Base-by-base conservation (phyloP, 2,329 filamentous ascomycete species). In the Mycocentrospora acerina region DNA sequence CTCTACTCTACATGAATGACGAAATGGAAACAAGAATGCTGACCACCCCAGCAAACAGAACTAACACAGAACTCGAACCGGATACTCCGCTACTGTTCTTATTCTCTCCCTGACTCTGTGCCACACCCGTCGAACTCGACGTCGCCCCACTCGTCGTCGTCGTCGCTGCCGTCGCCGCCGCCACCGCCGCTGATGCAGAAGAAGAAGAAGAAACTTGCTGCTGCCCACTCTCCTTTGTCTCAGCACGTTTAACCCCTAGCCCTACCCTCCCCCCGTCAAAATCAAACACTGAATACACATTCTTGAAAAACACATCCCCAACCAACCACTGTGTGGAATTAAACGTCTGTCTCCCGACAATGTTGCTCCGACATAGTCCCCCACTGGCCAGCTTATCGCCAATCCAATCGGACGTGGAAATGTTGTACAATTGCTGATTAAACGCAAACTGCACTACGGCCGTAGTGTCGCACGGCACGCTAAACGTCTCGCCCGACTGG, bases 221-320 rank as follows among this genome's bases (percentile, higher is more conserved):
- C n/a, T n/a, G n/a, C n/a, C n/a, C n/a, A n/a, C n/a, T n/a, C n/a
- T 28, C 11, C 29, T 37, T 13, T 4, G 8, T 33, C 13, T 24
- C 38, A 5, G 28, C 44, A n/a, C 37, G 35, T 49, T 60, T 60
- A 11, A 57, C 52, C 0, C 66, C 67, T 28, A 70, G 59, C 4
- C 84, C 86, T 48, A 90, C 80, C 35, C 77, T 78, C 29, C 66
- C 68, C 48, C 81, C 60, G 46, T 91, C 88, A 36, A 80, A 80
- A 63, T 95, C 90, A 62, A 94, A 95, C 16, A 93, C 83, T 2
- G 81, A 75, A 61, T 95, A 95, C 12, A 95, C 89, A 53, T 94
- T 95, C 71, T 94, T 95, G 45, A 95, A 69, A 55, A 95, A 95
- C 1, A 85, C 80, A 51, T 90, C 89, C 2, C 90, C 90, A 1